phyloP scores from a whole-genome alignment of 345 rosid species.

The Brassica napus region DNA sequence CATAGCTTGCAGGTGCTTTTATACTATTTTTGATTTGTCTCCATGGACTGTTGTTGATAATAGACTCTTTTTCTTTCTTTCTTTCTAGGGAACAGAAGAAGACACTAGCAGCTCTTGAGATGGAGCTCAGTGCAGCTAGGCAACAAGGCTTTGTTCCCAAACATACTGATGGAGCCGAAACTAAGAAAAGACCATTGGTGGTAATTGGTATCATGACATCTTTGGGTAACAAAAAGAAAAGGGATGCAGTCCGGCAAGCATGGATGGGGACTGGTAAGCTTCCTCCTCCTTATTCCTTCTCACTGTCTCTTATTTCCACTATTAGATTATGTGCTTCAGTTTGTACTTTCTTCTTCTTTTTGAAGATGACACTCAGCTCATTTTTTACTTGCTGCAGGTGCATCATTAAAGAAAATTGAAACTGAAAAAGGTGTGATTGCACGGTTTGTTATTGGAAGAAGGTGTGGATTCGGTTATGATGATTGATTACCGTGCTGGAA shows the following conservation, averaged over 20 bases:
- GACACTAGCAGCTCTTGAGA: slow-evolving; percentile 67
- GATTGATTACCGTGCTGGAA: not conserved
- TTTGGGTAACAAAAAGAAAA: slow-evolving; percentile 71
- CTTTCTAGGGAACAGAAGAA: slow-evolving; percentile 77
- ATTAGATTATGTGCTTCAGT: not conserved
- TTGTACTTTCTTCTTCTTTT: not conserved
- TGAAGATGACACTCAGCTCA: not conserved
- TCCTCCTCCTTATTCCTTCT: not conserved
- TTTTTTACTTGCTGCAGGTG: slow-evolving; percentile 42
- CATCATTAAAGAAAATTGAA: slow-evolving; percentile 58
- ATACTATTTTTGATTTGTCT: not conserved
- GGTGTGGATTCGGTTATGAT: slow-evolving; percentile 46
- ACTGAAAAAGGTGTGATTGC: slow-evolving; percentile 71
- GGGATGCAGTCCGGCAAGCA: slow-evolving; percentile 86
- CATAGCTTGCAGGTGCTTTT: slow-evolving; percentile 75
- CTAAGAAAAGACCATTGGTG: slow-evolving; percentile 63
- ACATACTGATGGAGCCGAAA: slow-evolving; percentile 38
- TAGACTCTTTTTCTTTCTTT: not conserved
- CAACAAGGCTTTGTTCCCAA: slow-evolving; percentile 60
- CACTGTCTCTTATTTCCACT: no score
- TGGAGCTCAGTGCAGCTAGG: slow-evolving; percentile 63
- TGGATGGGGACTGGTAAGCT: slow-evolving; percentile 84
- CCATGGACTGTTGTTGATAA: not conserved
- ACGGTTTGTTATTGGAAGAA: slow-evolving; percentile 89
- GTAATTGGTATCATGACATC: slow-evolving; percentile 73